These are phyloP conservation scores for Cyclanthera cordifolia DNA, from an alignment of 306 rosid species.

Conservation along the genomic window DNA sequence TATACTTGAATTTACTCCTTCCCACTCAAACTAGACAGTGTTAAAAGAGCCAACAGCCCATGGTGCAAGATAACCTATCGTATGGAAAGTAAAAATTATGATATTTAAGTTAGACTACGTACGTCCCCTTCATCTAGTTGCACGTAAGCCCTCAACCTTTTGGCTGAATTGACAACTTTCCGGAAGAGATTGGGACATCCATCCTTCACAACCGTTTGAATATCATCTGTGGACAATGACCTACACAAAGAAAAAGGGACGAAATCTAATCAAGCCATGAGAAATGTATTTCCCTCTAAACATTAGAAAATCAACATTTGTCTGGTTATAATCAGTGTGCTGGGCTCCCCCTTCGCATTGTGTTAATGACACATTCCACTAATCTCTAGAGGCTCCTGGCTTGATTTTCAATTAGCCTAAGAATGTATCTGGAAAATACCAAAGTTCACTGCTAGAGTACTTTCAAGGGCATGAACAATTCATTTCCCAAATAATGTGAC, in stretches of 20 bases:
- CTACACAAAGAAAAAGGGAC: constrained; percentile 30
- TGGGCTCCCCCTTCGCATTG: no score
- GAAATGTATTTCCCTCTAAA: not conserved
- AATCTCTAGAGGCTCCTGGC: no score
- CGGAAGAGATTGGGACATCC: constrained; percentile 85
- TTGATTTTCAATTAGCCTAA: no score
- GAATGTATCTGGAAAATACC: not conserved
- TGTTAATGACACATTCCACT: no score
- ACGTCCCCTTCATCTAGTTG: constrained; percentile 88
- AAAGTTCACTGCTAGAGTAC: not conserved
- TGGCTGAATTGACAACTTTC: constrained; percentile 84
- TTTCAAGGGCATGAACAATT: no score
- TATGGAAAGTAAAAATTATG: not conserved
- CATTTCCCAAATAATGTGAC: no score
- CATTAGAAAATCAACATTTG: no score
- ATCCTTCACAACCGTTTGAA: constrained; percentile 46
- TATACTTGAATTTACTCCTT: no score
- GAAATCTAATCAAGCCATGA: constrained; percentile 5
- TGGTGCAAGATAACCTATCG: no score
- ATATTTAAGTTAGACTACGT: constrained; percentile 23
- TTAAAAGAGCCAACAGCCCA: no score
- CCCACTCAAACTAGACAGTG: no score
- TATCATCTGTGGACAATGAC: constrained; percentile 42
- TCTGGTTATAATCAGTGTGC: no score
- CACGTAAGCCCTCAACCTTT: constrained; percentile 61